Evolutionary conservation across 2,329 filamentous ascomycete genomes (phyloP).

Genomic region (Sphaceloma murrayae): DNA sequence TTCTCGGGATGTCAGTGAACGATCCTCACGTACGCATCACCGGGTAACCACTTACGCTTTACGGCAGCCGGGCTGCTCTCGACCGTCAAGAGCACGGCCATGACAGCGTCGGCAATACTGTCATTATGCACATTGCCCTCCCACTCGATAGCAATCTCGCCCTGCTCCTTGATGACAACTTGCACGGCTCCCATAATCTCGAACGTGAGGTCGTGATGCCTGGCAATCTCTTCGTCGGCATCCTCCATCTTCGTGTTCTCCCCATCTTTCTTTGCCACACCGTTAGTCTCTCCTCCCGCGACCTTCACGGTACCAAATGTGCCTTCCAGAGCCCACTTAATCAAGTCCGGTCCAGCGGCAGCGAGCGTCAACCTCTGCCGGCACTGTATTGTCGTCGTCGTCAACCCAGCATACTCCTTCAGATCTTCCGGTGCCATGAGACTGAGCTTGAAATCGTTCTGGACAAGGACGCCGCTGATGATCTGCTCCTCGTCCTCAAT

Average conservation of each 20-base stretch:
- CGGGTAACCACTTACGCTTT: constrained; percentile 71
- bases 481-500: constrained; percentile 50
- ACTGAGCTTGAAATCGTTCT: constrained; percentile 95
- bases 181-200: constrained; percentile 82
- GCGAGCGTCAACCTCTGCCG: constrained; percentile 81
- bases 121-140: constrained; percentile 97
- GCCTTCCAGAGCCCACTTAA: constrained; percentile 87
- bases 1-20: constrained; percentile 26
- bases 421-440: constrained; percentile 96
- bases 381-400: constrained; percentile 87
- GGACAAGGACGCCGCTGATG: constrained; percentile 83
- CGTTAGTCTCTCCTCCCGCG: constrained; percentile 31
- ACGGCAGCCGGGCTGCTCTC: constrained; percentile 93
- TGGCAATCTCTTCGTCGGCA: constrained; percentile 25
- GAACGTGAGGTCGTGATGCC: constrained; percentile 42
- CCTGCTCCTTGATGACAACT: constrained; percentile 49
- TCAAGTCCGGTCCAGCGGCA: constrained; percentile 80
- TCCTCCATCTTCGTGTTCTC: constrained; percentile 25
- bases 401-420: constrained; percentile 91
- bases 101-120: constrained; percentile 91
- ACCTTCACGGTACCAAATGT: constrained; percentile 73
- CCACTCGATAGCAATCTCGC: constrained; percentile 88
- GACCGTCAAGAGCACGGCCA: constrained; percentile 82
- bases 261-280: constrained; percentile 30
- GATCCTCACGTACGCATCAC: too few relatives aligned